Evolutionary conservation across 164 flowering plant genomes (phyloP).

Genomic region (grape (Vitis vinifera)): DNA sequence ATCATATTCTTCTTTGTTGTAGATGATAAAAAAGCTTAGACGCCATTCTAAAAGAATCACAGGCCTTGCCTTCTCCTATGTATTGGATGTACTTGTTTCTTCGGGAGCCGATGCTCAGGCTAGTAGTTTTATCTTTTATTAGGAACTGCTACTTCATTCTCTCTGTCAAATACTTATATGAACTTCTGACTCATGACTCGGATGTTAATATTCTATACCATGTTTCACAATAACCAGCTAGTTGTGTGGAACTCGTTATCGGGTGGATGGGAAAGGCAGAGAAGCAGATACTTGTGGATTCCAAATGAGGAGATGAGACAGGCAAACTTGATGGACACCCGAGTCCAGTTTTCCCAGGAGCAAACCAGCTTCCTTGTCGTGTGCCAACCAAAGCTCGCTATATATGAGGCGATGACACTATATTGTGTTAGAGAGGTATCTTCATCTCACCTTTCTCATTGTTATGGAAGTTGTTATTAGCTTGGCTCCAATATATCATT

Average conservation of each 20-base stretch:
- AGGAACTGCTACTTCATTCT: too few relatives aligned
- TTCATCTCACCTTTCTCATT: not conserved
- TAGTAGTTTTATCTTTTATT: not conserved
- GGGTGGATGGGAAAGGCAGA: slow-evolving; percentile 46
- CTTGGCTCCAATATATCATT: too few relatives aligned
- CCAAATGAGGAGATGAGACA: slow-evolving; percentile 35
- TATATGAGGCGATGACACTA: slow-evolving; percentile 33
- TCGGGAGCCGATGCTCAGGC: slow-evolving; percentile 40
- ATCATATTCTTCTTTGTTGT: not conserved
- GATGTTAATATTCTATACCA: too few relatives aligned
- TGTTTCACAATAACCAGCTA: slow-evolving; percentile 23
- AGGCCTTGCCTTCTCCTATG: slow-evolving; percentile 32
- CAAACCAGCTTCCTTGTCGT: slow-evolving; percentile 38
- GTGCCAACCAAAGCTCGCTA: slow-evolving; percentile 37
- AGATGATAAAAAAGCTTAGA: slow-evolving; percentile 26
- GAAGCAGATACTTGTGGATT: slow-evolving; percentile 28
- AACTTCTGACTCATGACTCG: too few relatives aligned
- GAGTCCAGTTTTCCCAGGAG: slow-evolving; percentile 45
- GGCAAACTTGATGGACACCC: slow-evolving; percentile 22
- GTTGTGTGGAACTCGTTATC: slow-evolving; percentile 33
- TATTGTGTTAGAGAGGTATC: slow-evolving; percentile 33
- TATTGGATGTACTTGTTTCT: slow-evolving; percentile 25
- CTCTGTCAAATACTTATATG: too few relatives aligned
- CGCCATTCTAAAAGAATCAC: slow-evolving; percentile 32
- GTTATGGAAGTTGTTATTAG: too few relatives aligned